Base-by-base conservation (phyloP, 2,329 filamentous ascomycete genomes). In the Exophiala mesophila region DNA sequence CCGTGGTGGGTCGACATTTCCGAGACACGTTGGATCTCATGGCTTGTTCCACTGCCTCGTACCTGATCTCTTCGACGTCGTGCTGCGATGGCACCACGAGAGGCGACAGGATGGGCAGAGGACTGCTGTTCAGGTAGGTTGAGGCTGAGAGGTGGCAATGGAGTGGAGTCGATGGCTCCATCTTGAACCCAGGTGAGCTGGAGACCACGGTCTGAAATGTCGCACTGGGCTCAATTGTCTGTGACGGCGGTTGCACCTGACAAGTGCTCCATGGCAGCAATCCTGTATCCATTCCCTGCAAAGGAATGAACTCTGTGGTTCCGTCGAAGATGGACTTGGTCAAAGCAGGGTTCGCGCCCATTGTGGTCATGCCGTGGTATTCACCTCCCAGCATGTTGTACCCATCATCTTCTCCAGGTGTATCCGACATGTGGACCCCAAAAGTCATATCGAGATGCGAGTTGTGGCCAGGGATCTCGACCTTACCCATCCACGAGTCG, bases 161-260 rank as follows among this genome's bases (percentile, higher is more conserved):
- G 13, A 41, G 17, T 9, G 53, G 52, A 12, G 51, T 57, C n/a
- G 48, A 50, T 20, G 54, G 55, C 24, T 53, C 50, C 13, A 49
- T 17, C 34, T 47, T 50, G 38, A 41, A 47, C 26, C 23, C 18
- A 5, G 50, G 52, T 7, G 54, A 53, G 36, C 42, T 49, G 6
- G 44, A 34, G 17, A 55, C 28, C 8, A 41, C 39, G 3, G 30
- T 18, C n/a, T 50, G 53, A 34, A 55, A 55, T 18, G 53, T 50
- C 8, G 47, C 45, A 12, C 47, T 56, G 28, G 55, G 55, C 19
- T 47, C 50, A 5, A 56, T 44, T 6, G 55, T 57, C 37, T 55
- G 43, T 40, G 47, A 40, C 10, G 48, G 49, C 16, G 49, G 38
- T 10, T 42, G 36, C 13, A 47, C 10, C 13, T 31, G 23, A 18